Base-by-base conservation (phyloP, 148 eudicot genomes). In the Pouteria glomerata region DNA sequence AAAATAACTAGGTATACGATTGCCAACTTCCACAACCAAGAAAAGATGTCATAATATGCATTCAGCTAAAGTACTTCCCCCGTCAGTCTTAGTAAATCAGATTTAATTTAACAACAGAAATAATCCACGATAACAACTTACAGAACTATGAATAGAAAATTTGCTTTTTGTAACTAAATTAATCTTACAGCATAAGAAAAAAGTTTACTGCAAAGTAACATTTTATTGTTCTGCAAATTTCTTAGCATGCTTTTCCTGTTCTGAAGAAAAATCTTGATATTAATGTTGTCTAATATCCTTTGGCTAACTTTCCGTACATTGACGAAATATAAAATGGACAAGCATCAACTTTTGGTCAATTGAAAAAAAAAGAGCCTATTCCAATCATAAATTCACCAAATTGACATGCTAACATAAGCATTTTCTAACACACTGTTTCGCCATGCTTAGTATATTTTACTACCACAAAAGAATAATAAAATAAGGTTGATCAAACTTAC, bases 91-190 rank as follows among this genome's bases (percentile, higher is more conserved):
- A n/a, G 11, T 21, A 30, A 3, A 62, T 59, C 37, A 59, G n/a
- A n/a, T n/a, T n/a, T n/a, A 6, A 34, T 59, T 59, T 59, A 31
- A 8, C 30, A 24, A 63, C 57, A 21, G 29, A 24, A 21, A 53
- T 53, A 53, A 21, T 53, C 57, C 27, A 53, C 57, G n/a, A n/a
- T n/a, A n/a, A n/a, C n/a, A n/a, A 24, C 68, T 64, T 64, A 1
- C 6, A 64, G 15, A n/a, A 45, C 45, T 51, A 26, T 45, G n/a
- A 16, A 37, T 6, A 61, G 65, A 61, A 61, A 8, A 35, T n/a
- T 35, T 35, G 47, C 45, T n/a, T n/a, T n/a, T n/a, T n/a, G n/a
- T n/a, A 62, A 41, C 66, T 8, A 37, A 26, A 7, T 14, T 57
- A 57, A 30, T 5, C 30, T 21, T n/a, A n/a, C n/a, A n/a, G 7